Base-by-base conservation (phyloP, 2,329 filamentous ascomycete species). In the Aspergillus intermedius region DNA sequence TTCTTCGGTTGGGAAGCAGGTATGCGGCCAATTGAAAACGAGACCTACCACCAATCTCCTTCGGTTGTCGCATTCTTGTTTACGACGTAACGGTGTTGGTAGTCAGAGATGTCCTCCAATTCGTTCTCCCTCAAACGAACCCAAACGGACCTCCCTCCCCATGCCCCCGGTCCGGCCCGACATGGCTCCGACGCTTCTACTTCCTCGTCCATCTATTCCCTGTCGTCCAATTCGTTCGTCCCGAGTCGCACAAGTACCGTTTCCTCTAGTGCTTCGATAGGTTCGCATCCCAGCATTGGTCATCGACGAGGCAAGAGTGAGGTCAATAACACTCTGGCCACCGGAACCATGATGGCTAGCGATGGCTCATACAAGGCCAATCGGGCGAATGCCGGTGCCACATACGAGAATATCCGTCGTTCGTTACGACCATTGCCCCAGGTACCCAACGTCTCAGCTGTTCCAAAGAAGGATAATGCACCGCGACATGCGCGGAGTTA, bases 241-340 rank as follows among this genome's bases (percentile, higher is more conserved):
- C 77, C 77, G n/a, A 80, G 77, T 59, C 74, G 78, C 44, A 81
- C 82, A 35, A 88, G 84, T 66, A 86, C 86, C 43, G 75, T 85
- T 56, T 88, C 86, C 15, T 91, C 88, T 28, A 78, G 82, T 54
- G 78, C 78, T n/a, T 88, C 87, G 30, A 82, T 80, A 64, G 75
- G 74, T 42, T 80, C 81, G 48, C 61, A 60, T 23, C 56, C 70
- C 49, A 65, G 62, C 25, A 63, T 66, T 46, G 76, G 77, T 44
- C 88, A 91, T 63, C 86, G 83, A 67, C 82, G 88, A 65, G 87
- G 87, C 52, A 78, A 83, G 67, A 91, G 87, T 70, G 87, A 93
- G 74, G 79, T 79, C 49, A 40, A 12, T 10, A 77, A 77, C 51
- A 75, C 76, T 40, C 77, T 82, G 62, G 65, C 76, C 57, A 69